A percentile compares a stretch with the other conserved stretches of the same genome.
Evolutionary conservation across 371 early-diverging fungal genomes (phyloP).

Genomic region (Lichtheimia corymbifera): DNA sequence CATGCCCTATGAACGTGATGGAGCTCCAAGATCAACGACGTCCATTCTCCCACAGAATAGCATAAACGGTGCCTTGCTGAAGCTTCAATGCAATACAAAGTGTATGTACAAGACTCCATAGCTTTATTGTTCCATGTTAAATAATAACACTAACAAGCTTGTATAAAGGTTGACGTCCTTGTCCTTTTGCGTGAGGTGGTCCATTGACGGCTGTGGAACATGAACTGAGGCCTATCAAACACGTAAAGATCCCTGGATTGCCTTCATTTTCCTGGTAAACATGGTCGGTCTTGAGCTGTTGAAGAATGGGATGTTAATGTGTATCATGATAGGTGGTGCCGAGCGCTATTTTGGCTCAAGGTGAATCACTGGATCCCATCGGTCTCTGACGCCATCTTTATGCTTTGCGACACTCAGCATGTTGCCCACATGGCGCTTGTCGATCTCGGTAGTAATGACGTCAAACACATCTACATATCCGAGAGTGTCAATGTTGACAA

Average conservation of each 20-base stretch:
- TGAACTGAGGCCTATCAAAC: constrained; percentile 73
- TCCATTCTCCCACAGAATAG: too few species aligned
- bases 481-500: constrained; percentile 91
- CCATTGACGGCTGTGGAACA: constrained; percentile 86
- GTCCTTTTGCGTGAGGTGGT: constrained; percentile 57
- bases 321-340: constrained; percentile 74
- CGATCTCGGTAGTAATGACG: constrained; percentile 97
- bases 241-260: constrained; percentile 79
- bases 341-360: constrained; percentile 91
- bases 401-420: constrained; percentile 92
- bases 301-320: background rate
- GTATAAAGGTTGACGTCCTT: too few species aligned
- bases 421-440: constrained; percentile 98
- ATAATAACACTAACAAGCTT: too few species aligned
- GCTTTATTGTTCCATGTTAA: too few species aligned
- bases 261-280: constrained; percentile 83
- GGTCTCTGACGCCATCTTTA: constrained; percentile 88
- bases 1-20: too few species aligned
- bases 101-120: too few species aligned
- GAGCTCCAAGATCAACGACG: too few species aligned
- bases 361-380: constrained; percentile 79
- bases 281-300: background rate
- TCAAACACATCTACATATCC: constrained; percentile 93
- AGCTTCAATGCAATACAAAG: too few species aligned
- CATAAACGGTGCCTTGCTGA: too few species aligned